Conservation (phyloP, 345 rosid species). For the Nasturtium officinale region DNA sequence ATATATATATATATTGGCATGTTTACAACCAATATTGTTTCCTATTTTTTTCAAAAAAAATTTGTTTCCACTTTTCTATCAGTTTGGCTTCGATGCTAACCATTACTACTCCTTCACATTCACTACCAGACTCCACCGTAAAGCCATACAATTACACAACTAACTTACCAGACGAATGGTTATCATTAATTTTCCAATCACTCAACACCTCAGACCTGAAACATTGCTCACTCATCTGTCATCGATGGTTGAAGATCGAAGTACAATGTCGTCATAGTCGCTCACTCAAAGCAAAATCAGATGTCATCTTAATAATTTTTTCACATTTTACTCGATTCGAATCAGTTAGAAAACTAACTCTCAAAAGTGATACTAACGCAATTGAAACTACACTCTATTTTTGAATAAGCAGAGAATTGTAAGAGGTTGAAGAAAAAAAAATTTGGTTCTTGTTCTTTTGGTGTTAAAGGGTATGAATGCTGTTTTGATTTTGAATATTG, state of each 20-base stretch:
- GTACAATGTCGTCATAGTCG: constrained; percentile 4
- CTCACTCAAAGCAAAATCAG: neutral
- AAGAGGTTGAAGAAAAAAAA: neutral
- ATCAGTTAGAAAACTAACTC: neutral
- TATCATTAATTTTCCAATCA: neutral
- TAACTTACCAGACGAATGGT: neutral
- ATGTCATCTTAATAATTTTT: neutral
- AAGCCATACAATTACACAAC: neutral
- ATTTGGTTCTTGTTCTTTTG: neutral
- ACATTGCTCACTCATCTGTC: neutral
- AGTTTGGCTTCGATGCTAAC: too few species aligned
- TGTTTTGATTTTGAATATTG: neutral
- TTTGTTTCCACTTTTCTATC: too few species aligned
- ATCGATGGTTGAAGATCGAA: neutral
- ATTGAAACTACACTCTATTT: neutral
- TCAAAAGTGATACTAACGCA: neutral
- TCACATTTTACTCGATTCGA: neutral
- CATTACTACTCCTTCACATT: too few species aligned
- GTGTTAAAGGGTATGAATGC: neutral
- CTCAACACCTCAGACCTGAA: neutral
- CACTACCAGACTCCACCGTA: too few species aligned
- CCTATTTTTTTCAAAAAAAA: too few species aligned
- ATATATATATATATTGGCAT: too few species aligned
- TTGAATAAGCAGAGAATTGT: neutral
- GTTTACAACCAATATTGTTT: too few species aligned